A percentile compares a stretch with the other conserved stretches of the same genome.
phyloP scores from a whole-genome alignment of 805 yeast species.

The Scheffersomyces coipomensis region DNA sequence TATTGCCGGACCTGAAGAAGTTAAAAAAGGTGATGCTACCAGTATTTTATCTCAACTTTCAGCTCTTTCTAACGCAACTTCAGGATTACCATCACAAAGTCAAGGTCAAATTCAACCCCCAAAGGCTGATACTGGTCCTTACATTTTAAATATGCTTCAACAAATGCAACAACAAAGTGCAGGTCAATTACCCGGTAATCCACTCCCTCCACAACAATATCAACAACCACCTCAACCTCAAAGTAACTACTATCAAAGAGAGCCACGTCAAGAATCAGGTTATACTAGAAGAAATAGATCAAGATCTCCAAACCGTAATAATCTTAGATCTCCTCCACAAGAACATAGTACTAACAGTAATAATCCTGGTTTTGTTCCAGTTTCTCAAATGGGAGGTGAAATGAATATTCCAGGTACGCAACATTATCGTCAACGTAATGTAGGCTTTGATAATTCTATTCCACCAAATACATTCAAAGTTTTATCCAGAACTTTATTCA shows the following conservation, averaged over 20 bases:
- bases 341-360: constrained; percentile 7
- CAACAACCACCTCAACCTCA: constrained; percentile 9
- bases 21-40: constrained; percentile 25
- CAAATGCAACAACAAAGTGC: constrained; percentile 42
- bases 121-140: constrained; percentile 24
- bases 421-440: constrained; percentile 73
- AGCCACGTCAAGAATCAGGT: constrained; percentile 16
- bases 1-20: constrained; percentile 20
- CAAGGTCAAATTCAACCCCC: not conserved
- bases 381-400: constrained; percentile 50
- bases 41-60: constrained; percentile 44
- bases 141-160: constrained; percentile 52
- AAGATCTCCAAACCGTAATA: constrained; percentile 45
- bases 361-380: constrained; percentile 13
- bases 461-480: constrained; percentile 83
- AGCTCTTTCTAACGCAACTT: constrained; percentile 26
- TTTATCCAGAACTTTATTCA: constrained; percentile 83
- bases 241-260: constrained; percentile 12
- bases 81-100: constrained; percentile 13
- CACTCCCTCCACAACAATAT: constrained; percentile 13
- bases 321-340: constrained; percentile 5
- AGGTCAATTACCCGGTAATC: constrained; percentile 15
- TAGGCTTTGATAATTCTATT: constrained; percentile 65
- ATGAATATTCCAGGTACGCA: constrained; percentile 68
- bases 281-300: constrained; percentile 53